Evolutionary conservation across 192 early-diverging fungal genomes (phyloP), one percentile per base, ranked within the genome.

Genomic region (Entrophospora sp.): DNA sequence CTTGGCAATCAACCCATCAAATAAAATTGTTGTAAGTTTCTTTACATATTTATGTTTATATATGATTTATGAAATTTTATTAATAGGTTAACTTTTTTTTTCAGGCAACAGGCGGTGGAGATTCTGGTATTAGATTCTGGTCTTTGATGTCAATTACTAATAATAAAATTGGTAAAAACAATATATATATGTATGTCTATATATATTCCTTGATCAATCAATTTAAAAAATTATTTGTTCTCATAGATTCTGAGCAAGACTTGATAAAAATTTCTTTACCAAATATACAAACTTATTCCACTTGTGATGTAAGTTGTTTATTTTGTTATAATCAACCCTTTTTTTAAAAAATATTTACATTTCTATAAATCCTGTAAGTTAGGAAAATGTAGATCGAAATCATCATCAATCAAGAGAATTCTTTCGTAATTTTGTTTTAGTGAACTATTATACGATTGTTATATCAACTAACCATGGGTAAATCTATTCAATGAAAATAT

Each of bases 81-180:
- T 53, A 30, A 28, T 44, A 20, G n/a, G 5, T 18, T 30, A 16
- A 18, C 2, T 66, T 49, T 4, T 28, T 20, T 4, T 9, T 57
- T 24, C 12, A 77, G 58, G 89, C 83, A 4, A 86, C 88, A 5
- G 92, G 92, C 20, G 92, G 90, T 0, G 85, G 85, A 28, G 92
- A 95, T 70, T 83, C 87, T 1, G 91, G 88, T 4, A 78, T 95
- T 42, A 79, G 86, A 10, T 67, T 91, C 1, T 93, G 91, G 88
- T 76, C 82, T 8, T 59, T 89, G 27, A 66, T 59, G n/a, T 70
- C 77, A 4, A 74, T 85, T 12, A 73, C 72, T 44, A 59, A 73
- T 18, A 81, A 83, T 31, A 77, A 79, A 32, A 77, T 83, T 34
- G 80, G 81, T 81, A 69, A n/a, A 53, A 30, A 48, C 14, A 44